Percentiles rank a stretch among this genome's conserved stretches.
phyloP scores from a whole-genome alignment of 2,329 filamentous ascomycete genomes.

The Aspergillus sergii region DNA sequence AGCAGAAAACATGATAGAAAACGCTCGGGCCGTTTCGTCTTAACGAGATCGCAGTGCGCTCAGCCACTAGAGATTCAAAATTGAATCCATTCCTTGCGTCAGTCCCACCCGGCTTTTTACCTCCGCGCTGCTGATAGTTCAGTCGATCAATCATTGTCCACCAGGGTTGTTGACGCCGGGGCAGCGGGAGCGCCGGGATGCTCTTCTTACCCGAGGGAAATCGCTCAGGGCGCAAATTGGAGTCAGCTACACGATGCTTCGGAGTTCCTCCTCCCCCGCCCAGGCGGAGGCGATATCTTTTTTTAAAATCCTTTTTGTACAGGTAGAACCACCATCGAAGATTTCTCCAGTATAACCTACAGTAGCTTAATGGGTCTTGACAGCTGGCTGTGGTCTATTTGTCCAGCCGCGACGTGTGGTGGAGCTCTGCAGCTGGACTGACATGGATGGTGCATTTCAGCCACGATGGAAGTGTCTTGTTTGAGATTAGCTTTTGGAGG shows the following conservation, averaged over 20 bases:
- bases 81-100: conserved; percentile 7
- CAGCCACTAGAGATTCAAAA: neutral
- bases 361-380: conserved; percentile 15
- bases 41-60: neutral
- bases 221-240: too few species aligned
- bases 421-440: neutral
- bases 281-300: neutral
- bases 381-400: conserved; percentile 20
- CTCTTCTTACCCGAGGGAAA: neutral
- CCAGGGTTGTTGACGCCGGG: neutral
- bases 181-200: neutral
- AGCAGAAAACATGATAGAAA: conserved; percentile 1
- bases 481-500: conserved; percentile 4
- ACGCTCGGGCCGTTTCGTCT: conserved; percentile 12
- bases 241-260: too few species aligned
- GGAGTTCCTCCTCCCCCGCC: neutral
- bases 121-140: conserved; percentile 4
- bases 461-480: conserved; percentile 7
- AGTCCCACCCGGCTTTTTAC: neutral
- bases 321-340: neutral
- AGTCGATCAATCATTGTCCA: conserved; percentile 10
- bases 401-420: conserved; percentile 8
- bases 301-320: neutral
- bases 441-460: conserved; percentile 7
- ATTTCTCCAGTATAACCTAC: conserved; percentile 1